These are phyloP conservation scores for Rhizophagus clarus DNA, from an alignment of 192 early-diverging fungal species.

Conservation along the genomic window DNA sequence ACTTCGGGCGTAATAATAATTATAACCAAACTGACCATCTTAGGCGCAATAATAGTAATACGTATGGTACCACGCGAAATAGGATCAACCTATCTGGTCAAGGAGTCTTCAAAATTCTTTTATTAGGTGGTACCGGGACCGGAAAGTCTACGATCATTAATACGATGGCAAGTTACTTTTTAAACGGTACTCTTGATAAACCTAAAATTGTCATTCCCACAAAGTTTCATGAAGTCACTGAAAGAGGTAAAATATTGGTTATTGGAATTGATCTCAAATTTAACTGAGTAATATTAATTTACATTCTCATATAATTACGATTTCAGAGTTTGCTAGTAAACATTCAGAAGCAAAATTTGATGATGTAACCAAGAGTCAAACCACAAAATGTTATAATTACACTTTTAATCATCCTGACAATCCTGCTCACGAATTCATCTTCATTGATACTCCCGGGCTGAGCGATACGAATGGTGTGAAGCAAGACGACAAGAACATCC, in stretches of 20 bases:
- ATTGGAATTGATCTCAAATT: neutral
- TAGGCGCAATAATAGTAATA: too few relatives aligned
- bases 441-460: conserved; percentile 15
- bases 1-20: too few relatives aligned
- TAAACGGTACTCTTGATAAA: conserved; percentile 4
- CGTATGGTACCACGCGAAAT: neutral
- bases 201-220: conserved; percentile 9
- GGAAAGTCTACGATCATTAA: conserved; percentile 19
- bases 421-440: conserved; percentile 5
- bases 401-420: neutral
- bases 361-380: conserved; percentile 21
- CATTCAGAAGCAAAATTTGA: neutral
- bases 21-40: too few relatives aligned
- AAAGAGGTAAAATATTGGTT: neutral
- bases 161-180: conserved; percentile 21
- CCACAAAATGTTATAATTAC: neutral
- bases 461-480: conserved; percentile 15
- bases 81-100: neutral
- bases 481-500: conserved; percentile 12
- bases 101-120: conserved; percentile 16
- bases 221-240: conserved; percentile 10
- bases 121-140: conserved; percentile 18
- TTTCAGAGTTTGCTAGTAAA: conserved; percentile 8
- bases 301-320: neutral
- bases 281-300: neutral